Base-by-base conservation (phyloP, 257 asterid species). In the Hygrophila difformis region DNA sequence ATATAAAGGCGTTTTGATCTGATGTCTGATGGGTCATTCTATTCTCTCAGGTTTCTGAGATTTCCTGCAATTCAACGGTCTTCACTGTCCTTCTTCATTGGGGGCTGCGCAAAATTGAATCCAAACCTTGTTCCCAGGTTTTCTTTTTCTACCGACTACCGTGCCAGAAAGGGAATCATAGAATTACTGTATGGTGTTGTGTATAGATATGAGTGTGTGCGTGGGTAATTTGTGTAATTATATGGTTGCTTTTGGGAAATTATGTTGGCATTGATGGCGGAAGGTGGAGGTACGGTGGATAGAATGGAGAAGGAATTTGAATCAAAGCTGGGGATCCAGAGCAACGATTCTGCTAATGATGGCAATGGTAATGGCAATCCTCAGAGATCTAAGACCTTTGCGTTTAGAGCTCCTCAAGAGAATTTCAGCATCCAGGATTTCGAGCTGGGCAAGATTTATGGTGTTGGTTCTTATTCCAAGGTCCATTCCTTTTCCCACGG, bases 401-500 rank as follows among this genome's bases (percentile, higher is more conserved):
- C 81, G 8, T 88, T 88, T 57, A 84, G 93, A 47, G 97, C 97
- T 18, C 97, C 97, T 2, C 95, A 84, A 68, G 95, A 88, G 75
- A 78, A 78, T 73, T 87, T 87, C 47, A 72, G 65, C 63, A 76
- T 88, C 37, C 97, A 88, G 66, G 97, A 88, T 72, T 88, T 88
- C 78, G 93, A 88, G 61, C 68, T 84, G 73, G 97, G 78, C 39
- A 88, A 84, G 78, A 88, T 88, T 81, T 88, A 88, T 76, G 97
- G 97, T 39, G 95, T 81, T 69, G 97, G 97, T 73, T 88, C 97
- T 63, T 88, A 88, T 74, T 88, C 97, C 62, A 88, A 88, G 97
- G 97, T 84, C 39, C 53, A 4, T 21, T 45, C 40, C 36, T 49
- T 61, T 47, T 47, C 14, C 21, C 46, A 22, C 8, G 5, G 9